Percentiles rank a stretch among this genome's conserved stretches.
Evolutionary conservation across 1,284 basidiomycete genomes (phyloP).

Genomic region (Ganoderma leucocontextum): DNA sequence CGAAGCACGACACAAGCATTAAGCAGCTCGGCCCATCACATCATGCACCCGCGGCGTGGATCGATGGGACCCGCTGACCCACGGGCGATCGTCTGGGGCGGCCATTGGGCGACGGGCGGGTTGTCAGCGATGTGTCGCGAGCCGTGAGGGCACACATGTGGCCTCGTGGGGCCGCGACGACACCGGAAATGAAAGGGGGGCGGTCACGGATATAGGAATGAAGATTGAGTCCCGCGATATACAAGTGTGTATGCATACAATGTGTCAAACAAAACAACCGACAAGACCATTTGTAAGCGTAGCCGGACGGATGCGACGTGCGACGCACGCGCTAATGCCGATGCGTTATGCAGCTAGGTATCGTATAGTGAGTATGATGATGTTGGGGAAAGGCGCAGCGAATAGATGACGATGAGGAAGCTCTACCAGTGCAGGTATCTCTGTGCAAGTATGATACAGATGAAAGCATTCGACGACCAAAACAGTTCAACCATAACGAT

Average conservation of each 20-base stretch:
- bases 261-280: slow-evolving; percentile 11
- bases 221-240: slow-evolving; percentile 26
- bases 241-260: slow-evolving; percentile 14
- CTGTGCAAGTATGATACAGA: slow-evolving; percentile 10
- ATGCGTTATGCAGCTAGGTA: neutral
- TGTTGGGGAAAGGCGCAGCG: neutral
- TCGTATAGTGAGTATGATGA: neutral
- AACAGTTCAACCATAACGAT: neutral
- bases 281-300: slow-evolving; percentile 12
- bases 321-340: neutral
- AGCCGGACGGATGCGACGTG: neutral
- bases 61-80: slow-evolving; percentile 4
- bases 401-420: neutral
- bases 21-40: slow-evolving; percentile 3
- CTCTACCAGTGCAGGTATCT: slow-evolving; percentile 2
- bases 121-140: slow-evolving; percentile 3
- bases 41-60: neutral
- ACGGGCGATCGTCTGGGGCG: neutral
- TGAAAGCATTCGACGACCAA: neutral
- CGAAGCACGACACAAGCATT: neutral
- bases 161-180: slow-evolving; percentile 12
- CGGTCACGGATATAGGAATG: slow-evolving; percentile 21
- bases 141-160: slow-evolving; percentile 10
- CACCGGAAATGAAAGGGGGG: slow-evolving; percentile 17
- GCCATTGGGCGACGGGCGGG: neutral